Percentiles rank a stretch among this genome's conserved stretches.
These are phyloP conservation scores for Umbilicus rupestris DNA, from an alignment of 164 flowering plant species.

Conservation along the genomic window DNA sequence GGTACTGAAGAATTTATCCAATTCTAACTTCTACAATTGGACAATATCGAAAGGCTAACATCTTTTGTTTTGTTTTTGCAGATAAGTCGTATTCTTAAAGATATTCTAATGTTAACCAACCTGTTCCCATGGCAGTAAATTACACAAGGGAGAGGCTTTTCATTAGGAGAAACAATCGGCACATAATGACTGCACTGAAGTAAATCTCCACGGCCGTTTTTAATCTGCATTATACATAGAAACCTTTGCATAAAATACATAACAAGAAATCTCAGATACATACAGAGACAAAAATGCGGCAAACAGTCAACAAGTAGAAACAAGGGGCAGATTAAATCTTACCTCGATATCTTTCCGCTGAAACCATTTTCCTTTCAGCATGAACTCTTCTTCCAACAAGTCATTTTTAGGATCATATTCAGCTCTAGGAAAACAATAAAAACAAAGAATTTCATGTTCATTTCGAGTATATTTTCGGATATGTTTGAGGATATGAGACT, in stretches of 20 bases:
- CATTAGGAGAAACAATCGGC: slow-evolving; percentile 66
- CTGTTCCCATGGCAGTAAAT: slow-evolving; percentile 99
- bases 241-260: neutral
- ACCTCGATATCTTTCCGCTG: slow-evolving; percentile 89
- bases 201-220: slow-evolving; percentile 62
- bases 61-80: too few relatives aligned
- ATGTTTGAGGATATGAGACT: too few relatives aligned
- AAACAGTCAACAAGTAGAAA: neutral
- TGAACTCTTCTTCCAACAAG: slow-evolving; percentile 72
- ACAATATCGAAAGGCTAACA: too few relatives aligned
- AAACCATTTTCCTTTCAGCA: slow-evolving; percentile 72
- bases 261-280: neutral
- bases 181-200: slow-evolving; percentile 86
- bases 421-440: slow-evolving; percentile 41
- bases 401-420: slow-evolving; percentile 72
- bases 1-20: too few relatives aligned
- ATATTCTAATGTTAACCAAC: slow-evolving; percentile 20
- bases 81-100: too few relatives aligned
- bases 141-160: slow-evolving; percentile 79
- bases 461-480: neutral
- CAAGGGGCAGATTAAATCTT: slow-evolving; percentile 12
- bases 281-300: neutral
- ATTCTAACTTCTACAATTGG: too few relatives aligned
- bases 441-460: neutral
- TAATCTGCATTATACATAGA: slow-evolving; percentile 40